phyloP scores from a whole-genome alignment of 177 flowering plant genomes.

The Vitis hybrid region DNA sequence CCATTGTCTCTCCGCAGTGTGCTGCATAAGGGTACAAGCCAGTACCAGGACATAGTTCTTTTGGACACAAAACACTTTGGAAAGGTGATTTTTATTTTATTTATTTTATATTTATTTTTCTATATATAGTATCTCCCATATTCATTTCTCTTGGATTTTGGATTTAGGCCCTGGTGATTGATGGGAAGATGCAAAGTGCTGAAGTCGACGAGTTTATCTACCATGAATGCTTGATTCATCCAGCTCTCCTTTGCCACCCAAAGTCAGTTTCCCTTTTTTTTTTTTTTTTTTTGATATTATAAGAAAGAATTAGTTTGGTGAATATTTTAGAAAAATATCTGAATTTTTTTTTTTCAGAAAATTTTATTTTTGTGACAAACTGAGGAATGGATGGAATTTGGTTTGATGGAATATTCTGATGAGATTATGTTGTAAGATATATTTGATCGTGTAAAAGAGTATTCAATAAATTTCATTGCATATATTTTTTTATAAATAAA shows the following conservation, averaged over 20 bases:
- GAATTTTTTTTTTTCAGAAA: no score
- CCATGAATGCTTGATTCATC: constrained; percentile 89
- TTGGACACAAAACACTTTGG: constrained; percentile 88
- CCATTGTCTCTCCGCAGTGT: constrained; percentile 32
- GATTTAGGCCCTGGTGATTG: constrained; percentile 68
- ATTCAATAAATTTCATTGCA: no score
- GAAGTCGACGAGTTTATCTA: constrained; percentile 83
- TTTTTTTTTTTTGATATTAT: not conserved
- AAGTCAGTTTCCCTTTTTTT: constrained; percentile 31
- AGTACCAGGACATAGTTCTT: constrained; percentile 76
- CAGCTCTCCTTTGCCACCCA: constrained; percentile 78
- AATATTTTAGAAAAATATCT: not conserved
- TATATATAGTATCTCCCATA: not conserved
- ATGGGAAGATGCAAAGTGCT: constrained; percentile 97
- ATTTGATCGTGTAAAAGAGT: no score
- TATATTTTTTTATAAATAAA: no score
- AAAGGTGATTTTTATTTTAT: constrained; percentile 41
- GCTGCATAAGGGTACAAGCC: constrained; percentile 59
- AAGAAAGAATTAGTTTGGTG: no score
- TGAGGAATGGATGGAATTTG: no score
- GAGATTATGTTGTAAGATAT: no score
- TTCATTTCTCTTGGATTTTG: constrained; percentile 3
- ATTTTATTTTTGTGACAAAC: no score
- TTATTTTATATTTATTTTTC: not conserved
- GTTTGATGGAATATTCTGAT: no score